These are phyloP conservation scores for Agarophyton chilense DNA, from an alignment of 23 red algal species.

Conservation along the genomic window DNA sequence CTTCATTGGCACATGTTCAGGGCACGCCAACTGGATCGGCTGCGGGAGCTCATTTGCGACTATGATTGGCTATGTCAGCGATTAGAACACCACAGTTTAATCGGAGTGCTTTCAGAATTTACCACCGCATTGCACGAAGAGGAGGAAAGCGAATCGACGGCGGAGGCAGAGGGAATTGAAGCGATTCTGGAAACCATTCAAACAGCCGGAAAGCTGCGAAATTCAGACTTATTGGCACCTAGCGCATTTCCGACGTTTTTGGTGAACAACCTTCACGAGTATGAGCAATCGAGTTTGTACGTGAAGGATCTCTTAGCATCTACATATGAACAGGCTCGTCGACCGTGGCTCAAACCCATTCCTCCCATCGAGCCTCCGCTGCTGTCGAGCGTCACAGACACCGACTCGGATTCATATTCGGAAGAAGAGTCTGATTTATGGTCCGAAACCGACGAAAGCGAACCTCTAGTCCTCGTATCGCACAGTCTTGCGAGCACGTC, in stretches of 20 bases:
- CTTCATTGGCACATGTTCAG: conserved; percentile 56
- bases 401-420: not conserved
- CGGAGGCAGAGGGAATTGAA: conserved; percentile 24
- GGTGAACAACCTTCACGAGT: not conserved
- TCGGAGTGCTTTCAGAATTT: conserved; percentile 49
- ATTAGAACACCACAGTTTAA: conserved; percentile 25
- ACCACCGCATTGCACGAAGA: conserved; percentile 3
- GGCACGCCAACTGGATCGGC: conserved; percentile 1
- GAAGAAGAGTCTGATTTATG: not conserved
- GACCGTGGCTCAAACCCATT: conserved; percentile 51
- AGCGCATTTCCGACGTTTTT: conserved; percentile 47
- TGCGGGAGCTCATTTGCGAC: conserved; percentile 62
- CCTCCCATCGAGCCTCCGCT: not conserved
- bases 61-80: conserved; percentile 59
- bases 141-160: conserved; percentile 6
- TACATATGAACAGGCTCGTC: conserved; percentile 50
- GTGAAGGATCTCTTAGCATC: conserved; percentile 27
- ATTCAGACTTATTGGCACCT: not conserved
- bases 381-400: conserved; percentile 10
- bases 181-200: conserved; percentile 28
- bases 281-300: conserved; percentile 9
- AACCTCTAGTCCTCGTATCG: not conserved
- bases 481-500: conserved; percentile 34
- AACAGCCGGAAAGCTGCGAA: conserved; percentile 31
- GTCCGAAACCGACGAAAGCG: not conserved